A percentile compares a stretch with the other conserved stretches of the same genome.
These are phyloP conservation scores for Paratinospora sagittata DNA, from an alignment of 164 flowering plant species.

Conservation along the genomic window DNA sequence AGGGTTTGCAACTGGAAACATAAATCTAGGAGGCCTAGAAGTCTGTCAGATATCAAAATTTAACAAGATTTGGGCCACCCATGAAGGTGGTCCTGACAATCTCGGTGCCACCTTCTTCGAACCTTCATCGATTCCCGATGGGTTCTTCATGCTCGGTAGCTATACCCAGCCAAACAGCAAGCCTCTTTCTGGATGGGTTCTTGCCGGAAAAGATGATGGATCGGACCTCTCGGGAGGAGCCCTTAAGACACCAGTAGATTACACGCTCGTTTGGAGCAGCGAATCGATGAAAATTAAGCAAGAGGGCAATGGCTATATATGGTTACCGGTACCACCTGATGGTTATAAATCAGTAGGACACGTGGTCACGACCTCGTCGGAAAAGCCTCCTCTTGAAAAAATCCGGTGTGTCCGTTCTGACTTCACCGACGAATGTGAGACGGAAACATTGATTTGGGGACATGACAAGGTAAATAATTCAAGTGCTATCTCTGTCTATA, in stretches of 20 bases:
- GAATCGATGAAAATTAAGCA: conserved; percentile 47
- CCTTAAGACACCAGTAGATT: conserved; percentile 50
- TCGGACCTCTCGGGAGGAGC: conserved; percentile 6
- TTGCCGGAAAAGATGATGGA: conserved; percentile 41
- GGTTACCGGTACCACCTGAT: conserved; percentile 63
- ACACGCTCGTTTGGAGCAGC: conserved; percentile 62
- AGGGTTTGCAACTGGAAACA: conserved; percentile 65
- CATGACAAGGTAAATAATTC: conserved; percentile 5
- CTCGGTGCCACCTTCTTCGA: conserved; percentile 66
- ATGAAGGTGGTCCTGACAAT: conserved; percentile 60
- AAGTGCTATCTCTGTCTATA: conserved; percentile 32
- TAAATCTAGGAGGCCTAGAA: conserved; percentile 68
- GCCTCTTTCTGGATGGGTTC: conserved; percentile 61
- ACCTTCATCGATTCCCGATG: conserved; percentile 54
- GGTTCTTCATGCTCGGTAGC: conserved; percentile 64
- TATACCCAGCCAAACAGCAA: conserved; percentile 65
- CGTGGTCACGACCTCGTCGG: conserved; percentile 47
- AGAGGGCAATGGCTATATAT: conserved; percentile 49
- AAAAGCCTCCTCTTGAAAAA: conserved; percentile 64
- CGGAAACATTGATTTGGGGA: conserved; percentile 52
- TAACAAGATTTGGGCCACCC: conserved; percentile 60
- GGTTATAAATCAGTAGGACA: conserved; percentile 63
- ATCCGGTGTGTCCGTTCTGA: conserved; percentile 60
- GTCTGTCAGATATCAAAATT: conserved; percentile 50
- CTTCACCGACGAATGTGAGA: conserved; percentile 45